Base-by-base conservation (phyloP, 306 rosid genomes). In the Quercus alba region DNA sequence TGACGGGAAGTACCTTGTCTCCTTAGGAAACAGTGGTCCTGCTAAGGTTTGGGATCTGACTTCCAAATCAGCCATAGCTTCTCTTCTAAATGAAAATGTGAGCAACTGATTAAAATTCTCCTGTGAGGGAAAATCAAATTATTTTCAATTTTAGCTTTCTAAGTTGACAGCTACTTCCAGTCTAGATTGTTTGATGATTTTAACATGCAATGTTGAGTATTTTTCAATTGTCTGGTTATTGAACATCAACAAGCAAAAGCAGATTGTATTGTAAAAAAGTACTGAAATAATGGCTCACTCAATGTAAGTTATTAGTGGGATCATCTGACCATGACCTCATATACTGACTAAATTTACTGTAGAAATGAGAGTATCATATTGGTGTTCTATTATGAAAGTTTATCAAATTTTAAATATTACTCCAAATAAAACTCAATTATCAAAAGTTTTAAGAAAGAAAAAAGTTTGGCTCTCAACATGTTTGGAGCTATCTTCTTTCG, bases 21-120 rank as follows among this genome's bases (percentile, higher is more conserved):
- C 96, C 75, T 80, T 95, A 86, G 99, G 94, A 86, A 77, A 86
- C 79, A 81, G 87, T 81, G 98, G 98, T 81, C 97, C 94, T 75
- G 86, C 98, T 77, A 91, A 91, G 81, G 98, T 93, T 72, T 95
- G 99, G 99, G 97, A 95, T 77, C 46, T 89, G 77, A 79, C 87
- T 82, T 90, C 94, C 44, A 80, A 95, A 72, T 79, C 67, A 3
- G 83, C 77, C 74, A 80, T 81, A 33, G 79, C 92, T 82, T 72
- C 98, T 78, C 85, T 93, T 76, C 26, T 85, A 44, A 87, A 80
- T 52, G 89, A 86, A 91, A 95, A 83, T 64, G 99, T 95, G 83
- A 88, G 94, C 56, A 71, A 81, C 56, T 86, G 59, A 71, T 78
- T 73, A 41, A 74, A 70, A 66, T 75, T 80, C 72, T 82, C 8